Evolutionary conservation across 2,329 filamentous ascomycete species (phyloP).

Genomic region (Akanthomyces lecanii): DNA sequence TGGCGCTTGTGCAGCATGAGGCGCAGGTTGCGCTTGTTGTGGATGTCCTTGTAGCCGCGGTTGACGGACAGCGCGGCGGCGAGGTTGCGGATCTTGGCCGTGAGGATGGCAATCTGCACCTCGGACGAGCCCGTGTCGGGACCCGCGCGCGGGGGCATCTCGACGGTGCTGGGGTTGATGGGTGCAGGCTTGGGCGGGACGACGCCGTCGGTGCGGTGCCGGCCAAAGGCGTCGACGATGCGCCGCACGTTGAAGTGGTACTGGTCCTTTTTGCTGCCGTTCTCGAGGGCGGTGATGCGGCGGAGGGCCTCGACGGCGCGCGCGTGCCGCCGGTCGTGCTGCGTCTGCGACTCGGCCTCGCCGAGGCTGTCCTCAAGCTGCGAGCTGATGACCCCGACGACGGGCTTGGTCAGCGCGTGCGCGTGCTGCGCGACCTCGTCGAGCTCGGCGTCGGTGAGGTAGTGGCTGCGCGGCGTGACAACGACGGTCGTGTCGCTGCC

Average conservation of each 20-base stretch:
- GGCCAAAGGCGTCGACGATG: constrained; percentile 82
- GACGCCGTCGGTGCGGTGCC: constrained; percentile 76
- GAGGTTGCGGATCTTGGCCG: constrained; percentile 83
- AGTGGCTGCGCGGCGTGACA: constrained; percentile 65
- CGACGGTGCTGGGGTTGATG: constrained; percentile 36
- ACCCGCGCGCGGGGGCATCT: constrained; percentile 60
- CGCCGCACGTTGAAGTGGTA: constrained; percentile 78
- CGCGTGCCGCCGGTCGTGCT: constrained; percentile 54
- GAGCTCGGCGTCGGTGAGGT: constrained; percentile 65
- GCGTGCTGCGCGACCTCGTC: constrained; percentile 63
- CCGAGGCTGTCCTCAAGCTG: constrained; percentile 37
- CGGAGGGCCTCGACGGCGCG: constrained; percentile 71
- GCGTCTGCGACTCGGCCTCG: constrained; percentile 32
- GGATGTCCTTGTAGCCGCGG: constrained; percentile 76
- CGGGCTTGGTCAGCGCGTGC: constrained; percentile 60
- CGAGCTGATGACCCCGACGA: constrained; percentile 33
- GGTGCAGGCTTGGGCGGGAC: constrained; percentile 60
- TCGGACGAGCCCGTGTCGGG: constrained; percentile 93
- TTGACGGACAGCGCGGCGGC: constrained; percentile 65
- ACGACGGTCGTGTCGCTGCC: neutral
- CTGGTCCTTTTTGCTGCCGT: constrained; percentile 73
- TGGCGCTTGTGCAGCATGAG: constrained; percentile 84
- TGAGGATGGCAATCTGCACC: constrained; percentile 96
- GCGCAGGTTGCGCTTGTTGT: constrained; percentile 87
- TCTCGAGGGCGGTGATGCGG: constrained; percentile 73